These are phyloP conservation scores for Citrus mangshanensis DNA, from an alignment of 345 rosid genomes.

Conservation along the genomic window DNA sequence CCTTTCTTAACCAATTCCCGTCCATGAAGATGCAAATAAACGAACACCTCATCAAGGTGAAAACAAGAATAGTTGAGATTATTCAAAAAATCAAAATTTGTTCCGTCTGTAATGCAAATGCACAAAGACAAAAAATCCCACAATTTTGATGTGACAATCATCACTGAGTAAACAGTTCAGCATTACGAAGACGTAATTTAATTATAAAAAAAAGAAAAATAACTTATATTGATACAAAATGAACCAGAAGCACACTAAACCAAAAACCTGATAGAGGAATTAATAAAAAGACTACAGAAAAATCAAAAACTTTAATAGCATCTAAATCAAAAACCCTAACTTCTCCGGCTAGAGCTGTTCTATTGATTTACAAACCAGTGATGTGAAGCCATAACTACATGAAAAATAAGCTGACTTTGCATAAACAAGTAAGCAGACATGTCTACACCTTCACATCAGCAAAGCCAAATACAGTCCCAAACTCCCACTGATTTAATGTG, in stretches of 20 bases:
- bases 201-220: too few relatives aligned
- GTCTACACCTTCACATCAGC: not conserved
- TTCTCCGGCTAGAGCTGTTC: too few relatives aligned
- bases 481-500: not conserved
- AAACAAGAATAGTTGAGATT: not conserved
- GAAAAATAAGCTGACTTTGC: not conserved
- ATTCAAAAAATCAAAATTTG: not conserved
- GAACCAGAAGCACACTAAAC: not conserved
- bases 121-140: not conserved
- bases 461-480: conserved; percentile 5
- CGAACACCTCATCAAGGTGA: not conserved
- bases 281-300: not conserved
- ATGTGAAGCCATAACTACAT: not conserved
- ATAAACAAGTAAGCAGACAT: conserved; percentile 2
- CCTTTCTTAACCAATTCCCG: not conserved
- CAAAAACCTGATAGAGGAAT: not conserved
- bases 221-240: not conserved
- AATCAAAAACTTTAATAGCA: not conserved
- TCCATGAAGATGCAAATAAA: not conserved
- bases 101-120: not conserved
- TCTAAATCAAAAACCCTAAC: not conserved
- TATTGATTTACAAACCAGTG: not conserved
- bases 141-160: not conserved
- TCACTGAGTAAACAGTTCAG: not conserved
- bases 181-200: too few relatives aligned